phyloP scores from a whole-genome alignment of 2,329 filamentous ascomycete species.

The Graphilbum sp. region DNA sequence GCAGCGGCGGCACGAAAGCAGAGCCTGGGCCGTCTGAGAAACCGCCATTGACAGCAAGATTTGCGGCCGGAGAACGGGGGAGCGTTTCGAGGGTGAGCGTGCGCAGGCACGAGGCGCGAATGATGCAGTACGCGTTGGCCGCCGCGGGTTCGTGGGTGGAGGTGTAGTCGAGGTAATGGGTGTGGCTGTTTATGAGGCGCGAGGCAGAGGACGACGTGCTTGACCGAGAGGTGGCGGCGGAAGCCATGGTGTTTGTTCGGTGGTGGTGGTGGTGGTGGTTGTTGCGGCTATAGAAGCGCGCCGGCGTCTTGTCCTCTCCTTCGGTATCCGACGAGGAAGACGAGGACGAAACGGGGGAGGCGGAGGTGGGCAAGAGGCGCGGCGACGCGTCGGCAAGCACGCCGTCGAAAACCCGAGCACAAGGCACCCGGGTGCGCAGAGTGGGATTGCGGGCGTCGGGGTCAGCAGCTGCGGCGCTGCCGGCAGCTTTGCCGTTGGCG shows the following conservation, averaged over 20 bases:
- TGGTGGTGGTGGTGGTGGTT: constrained; percentile 18
- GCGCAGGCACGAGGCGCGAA: constrained; percentile 49
- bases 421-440: constrained; percentile 42
- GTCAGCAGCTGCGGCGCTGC: constrained; percentile 10
- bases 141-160: constrained; percentile 49
- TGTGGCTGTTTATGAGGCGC: constrained; percentile 27
- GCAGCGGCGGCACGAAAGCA: neutral
- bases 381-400: constrained; percentile 27
- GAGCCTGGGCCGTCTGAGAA: neutral
- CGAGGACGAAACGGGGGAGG: constrained; percentile 18
- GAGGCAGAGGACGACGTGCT: constrained; percentile 30
- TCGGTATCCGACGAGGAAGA: constrained; percentile 31
- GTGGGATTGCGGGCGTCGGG: constrained; percentile 34
- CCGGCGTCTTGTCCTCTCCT: constrained; percentile 26
- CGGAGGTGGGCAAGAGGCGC: constrained; percentile 32
- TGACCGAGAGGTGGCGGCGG: constrained; percentile 32
- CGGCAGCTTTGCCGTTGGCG: neutral
- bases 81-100: constrained; percentile 52
- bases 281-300: constrained; percentile 9
- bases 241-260: constrained; percentile 25
- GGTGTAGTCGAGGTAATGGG: constrained; percentile 51
- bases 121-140: constrained; percentile 46
- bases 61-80: constrained; percentile 30
- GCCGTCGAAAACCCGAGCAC: constrained; percentile 36
- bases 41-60: constrained; percentile 13